A percentile compares a stretch with the other conserved stretches of the same genome.
These are phyloP conservation scores for Pyronema domesticum DNA, from an alignment of 495 filamentous ascomycete species.

Conservation along the genomic window DNA sequence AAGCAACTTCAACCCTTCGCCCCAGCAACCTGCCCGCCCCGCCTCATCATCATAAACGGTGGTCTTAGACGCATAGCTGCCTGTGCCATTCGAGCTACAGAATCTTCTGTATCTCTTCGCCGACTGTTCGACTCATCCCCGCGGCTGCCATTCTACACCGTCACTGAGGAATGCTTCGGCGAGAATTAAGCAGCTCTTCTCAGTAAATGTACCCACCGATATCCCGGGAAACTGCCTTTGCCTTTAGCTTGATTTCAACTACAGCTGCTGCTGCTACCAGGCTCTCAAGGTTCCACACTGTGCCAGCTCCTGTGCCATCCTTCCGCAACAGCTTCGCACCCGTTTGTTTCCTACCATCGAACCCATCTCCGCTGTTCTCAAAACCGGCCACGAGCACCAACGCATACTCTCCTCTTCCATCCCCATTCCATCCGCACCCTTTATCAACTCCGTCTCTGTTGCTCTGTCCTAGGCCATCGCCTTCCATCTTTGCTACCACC, in stretches of 20 bases:
- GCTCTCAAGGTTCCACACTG: neutral
- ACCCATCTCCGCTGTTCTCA: neutral
- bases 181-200: no score
- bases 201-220: neutral
- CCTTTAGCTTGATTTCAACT: neutral
- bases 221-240: neutral
- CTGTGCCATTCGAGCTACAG: no score
- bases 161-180: no score
- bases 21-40: no score
- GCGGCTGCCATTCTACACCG: no score
- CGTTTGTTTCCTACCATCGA: neutral
- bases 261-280: neutral
- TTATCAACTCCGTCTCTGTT: neutral
- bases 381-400: neutral
- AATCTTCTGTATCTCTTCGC: no score
- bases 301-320: neutral
- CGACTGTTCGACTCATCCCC: no score
- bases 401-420: neutral
- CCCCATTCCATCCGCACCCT: neutral
- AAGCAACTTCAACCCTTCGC: no score
- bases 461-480: neutral
- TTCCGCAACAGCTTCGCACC: neutral
- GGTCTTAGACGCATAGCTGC: no score
- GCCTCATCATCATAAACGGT: no score
- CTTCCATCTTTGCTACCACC: neutral